Evolutionary conservation across 352 stramenopile genomes (phyloP).

Genomic region (Pythium phragmiticola): DNA sequence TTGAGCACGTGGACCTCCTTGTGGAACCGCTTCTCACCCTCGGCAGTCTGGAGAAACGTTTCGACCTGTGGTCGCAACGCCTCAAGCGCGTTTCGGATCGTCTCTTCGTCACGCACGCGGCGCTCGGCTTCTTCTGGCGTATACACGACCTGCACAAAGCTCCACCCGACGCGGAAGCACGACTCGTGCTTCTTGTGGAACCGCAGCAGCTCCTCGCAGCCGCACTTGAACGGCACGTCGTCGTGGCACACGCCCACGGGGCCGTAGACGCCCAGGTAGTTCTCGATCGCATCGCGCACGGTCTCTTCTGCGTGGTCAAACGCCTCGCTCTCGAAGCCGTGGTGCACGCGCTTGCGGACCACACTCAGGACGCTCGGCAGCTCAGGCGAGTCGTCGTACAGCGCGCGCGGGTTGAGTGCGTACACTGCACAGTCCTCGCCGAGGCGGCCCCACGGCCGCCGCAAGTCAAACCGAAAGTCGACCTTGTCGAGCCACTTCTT

Average conservation of each 20-base stretch:
- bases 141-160: constrained; percentile 57
- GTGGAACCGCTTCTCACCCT: constrained; percentile 68
- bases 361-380: constrained; percentile 65
- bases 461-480: constrained; percentile 64
- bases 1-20: constrained; percentile 54
- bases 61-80: constrained; percentile 58
- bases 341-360: constrained; percentile 59
- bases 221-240: constrained; percentile 70
- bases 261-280: constrained; percentile 64
- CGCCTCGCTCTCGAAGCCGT: constrained; percentile 60
- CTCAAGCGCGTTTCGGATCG: constrained; percentile 41
- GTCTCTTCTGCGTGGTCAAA: constrained; percentile 47
- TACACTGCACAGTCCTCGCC: constrained; percentile 54
- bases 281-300: constrained; percentile 49
- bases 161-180: constrained; percentile 61
- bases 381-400: constrained; percentile 33
- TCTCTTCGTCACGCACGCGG: constrained; percentile 45
- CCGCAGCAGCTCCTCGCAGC: constrained; percentile 61
- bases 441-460: constrained; percentile 59
- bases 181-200: constrained; percentile 71
- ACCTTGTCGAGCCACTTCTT: constrained; percentile 80
- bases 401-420: constrained; percentile 39
- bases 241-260: constrained; percentile 57
- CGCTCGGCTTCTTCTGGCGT: constrained; percentile 53
- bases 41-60: constrained; percentile 50